Evolutionary conservation across 495 filamentous ascomycete species (phyloP).

Genomic region (Aspergillus olivimuriae): DNA sequence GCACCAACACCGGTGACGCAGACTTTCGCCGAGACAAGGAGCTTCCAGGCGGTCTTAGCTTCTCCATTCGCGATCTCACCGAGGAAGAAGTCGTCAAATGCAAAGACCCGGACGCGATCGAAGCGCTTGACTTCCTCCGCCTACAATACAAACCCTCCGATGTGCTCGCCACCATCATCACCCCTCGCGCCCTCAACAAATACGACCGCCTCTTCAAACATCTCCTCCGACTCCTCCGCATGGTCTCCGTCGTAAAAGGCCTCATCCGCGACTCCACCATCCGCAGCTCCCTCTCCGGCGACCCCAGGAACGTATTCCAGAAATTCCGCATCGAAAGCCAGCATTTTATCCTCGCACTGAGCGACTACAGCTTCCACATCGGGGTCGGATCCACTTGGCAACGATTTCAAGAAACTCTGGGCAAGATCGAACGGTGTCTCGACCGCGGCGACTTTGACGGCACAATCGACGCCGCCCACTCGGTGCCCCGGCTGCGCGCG

Average conservation of each 20-base stretch:
- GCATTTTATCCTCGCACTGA: slow-evolving; percentile 64
- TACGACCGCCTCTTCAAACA: slow-evolving; percentile 82
- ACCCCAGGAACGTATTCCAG: slow-evolving; percentile 41
- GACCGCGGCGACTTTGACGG: slow-evolving; percentile 41
- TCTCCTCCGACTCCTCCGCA: slow-evolving; percentile 68
- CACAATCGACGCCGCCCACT: slow-evolving; percentile 46
- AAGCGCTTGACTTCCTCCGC: slow-evolving; percentile 85
- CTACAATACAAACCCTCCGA: slow-evolving; percentile 76
- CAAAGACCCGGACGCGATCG: slow-evolving; percentile 70
- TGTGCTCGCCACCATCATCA: slow-evolving; percentile 67
- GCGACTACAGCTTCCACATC: slow-evolving; percentile 69
- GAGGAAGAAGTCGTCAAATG: slow-evolving; percentile 69
- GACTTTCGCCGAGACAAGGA: slow-evolving; percentile 35
- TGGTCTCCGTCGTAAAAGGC: slow-evolving; percentile 70
- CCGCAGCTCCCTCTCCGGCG: slow-evolving; percentile 30
- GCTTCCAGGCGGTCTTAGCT: slow-evolving; percentile 77
- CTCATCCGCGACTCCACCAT: slow-evolving; percentile 55
- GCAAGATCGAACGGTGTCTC: slow-evolving; percentile 52
- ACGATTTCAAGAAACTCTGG: slow-evolving; percentile 58
- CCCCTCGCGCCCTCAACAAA: slow-evolving; percentile 55
- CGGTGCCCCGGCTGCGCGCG: slow-evolving; percentile 56
- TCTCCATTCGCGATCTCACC: slow-evolving; percentile 76
- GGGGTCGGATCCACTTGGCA: slow-evolving; percentile 67
- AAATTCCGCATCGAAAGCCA: slow-evolving; percentile 70
- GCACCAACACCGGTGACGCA: too few relatives aligned